phyloP scores from a whole-genome alignment of 352 stramenopile genomes.

The Phytophthora cactorum region DNA sequence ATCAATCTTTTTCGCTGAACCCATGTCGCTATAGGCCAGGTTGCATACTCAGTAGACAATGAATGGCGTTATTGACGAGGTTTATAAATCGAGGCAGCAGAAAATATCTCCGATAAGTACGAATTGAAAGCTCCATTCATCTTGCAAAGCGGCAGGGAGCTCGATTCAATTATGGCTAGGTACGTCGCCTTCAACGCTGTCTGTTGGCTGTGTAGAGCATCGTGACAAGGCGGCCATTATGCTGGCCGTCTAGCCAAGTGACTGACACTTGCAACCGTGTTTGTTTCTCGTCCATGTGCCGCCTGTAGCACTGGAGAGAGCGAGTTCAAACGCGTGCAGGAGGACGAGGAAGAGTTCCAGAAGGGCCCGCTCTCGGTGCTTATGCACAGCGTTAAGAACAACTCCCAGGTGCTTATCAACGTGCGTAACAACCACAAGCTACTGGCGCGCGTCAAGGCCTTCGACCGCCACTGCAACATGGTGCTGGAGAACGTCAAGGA shows the following conservation, averaged over 20 bases:
- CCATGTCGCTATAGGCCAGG: conserved; percentile 2
- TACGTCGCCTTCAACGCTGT: conserved; percentile 11
- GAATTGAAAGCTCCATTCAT: conserved; percentile 37
- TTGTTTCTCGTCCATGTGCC: conserved; percentile 1
- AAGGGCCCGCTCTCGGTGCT: conserved; percentile 97
- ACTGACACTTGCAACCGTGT: conserved; percentile 13
- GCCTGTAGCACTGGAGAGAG: conserved; percentile 33
- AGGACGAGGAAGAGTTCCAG: conserved; percentile 95
- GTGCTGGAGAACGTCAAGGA: conserved; percentile 99
- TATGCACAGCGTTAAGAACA: conserved; percentile 98
- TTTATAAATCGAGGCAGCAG: neutral
- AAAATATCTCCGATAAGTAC: conserved; percentile 14
- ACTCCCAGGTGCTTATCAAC: conserved; percentile 99
- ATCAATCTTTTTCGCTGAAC: conserved; percentile 25
- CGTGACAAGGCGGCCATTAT: neutral
- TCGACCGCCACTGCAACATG: conserved; percentile 99
- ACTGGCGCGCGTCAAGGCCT: conserved; percentile 98
- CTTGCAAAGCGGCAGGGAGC: conserved; percentile 10
- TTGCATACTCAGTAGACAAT: neutral
- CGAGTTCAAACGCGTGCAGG: conserved; percentile 88
- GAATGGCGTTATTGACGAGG: neutral
- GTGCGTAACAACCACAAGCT: conserved; percentile 99
- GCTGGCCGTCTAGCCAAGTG: neutral
- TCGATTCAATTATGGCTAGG: conserved; percentile 29
- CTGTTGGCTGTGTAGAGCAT: neutral